Evolutionary conservation across 179 eudicot species (phyloP).

Genomic region (Dionaea muscipula): DNA sequence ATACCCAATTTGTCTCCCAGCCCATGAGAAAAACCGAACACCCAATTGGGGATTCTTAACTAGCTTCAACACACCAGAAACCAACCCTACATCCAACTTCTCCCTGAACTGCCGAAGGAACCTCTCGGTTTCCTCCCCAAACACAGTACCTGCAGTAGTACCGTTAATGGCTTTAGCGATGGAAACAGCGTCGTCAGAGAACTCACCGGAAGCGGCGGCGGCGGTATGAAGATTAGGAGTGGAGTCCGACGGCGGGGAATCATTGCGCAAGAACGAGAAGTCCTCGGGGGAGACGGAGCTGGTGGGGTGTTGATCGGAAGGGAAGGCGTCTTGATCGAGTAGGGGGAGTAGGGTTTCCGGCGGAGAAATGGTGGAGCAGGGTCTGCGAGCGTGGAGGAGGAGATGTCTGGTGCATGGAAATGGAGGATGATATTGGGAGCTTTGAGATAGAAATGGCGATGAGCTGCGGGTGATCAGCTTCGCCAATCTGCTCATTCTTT

Average conservation of each 20-base stretch:
- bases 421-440: neutral
- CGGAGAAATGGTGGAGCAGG: conserved; percentile 18
- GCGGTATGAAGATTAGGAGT: conserved; percentile 8
- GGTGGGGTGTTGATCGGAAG: neutral
- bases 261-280: conserved; percentile 18
- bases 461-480: neutral
- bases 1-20: conserved; percentile 80
- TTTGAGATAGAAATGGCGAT: neutral
- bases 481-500: neutral
- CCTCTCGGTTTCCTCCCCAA: conserved; percentile 36
- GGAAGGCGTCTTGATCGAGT: conserved; percentile 17
- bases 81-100: conserved; percentile 37
- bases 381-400: neutral
- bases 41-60: conserved; percentile 48
- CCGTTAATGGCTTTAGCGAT: conserved; percentile 36
- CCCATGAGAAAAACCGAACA: conserved; percentile 77
- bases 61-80: conserved; percentile 51
- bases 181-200: conserved; percentile 26
- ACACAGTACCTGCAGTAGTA: conserved; percentile 26
- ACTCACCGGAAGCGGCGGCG: conserved; percentile 26
- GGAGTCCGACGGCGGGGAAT: conserved; percentile 12
- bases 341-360: conserved; percentile 24
- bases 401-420: neutral
- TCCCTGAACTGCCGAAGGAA: conserved; percentile 54
- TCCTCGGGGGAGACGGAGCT: conserved; percentile 18